Percentiles rank a stretch among this genome's conserved stretches.
These are phyloP conservation scores for Coleophoma cylindrospora DNA, from an alignment of 2,329 filamentous ascomycete species.

Conservation along the genomic window DNA sequence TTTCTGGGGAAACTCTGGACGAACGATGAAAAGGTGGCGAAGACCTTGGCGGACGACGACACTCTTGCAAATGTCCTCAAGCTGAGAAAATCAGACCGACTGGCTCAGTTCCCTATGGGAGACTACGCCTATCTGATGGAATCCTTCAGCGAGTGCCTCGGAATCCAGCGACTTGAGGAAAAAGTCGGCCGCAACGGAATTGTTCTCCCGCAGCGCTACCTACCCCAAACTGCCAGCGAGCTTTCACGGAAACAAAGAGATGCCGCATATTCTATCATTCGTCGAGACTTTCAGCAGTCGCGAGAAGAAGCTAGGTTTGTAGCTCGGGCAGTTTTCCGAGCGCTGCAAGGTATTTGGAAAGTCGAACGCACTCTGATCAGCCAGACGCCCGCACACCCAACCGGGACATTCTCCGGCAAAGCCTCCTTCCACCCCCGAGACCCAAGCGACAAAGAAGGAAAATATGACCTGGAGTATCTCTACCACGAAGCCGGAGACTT, in stretches of 20 bases:
- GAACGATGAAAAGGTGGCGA: slow-evolving; percentile 13
- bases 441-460: slow-evolving; percentile 41
- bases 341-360: slow-evolving; percentile 65
- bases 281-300: slow-evolving; percentile 13
- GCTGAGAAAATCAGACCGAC: slow-evolving; percentile 24
- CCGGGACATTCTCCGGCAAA: slow-evolving; percentile 59
- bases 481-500: slow-evolving; percentile 67
- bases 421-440: slow-evolving; percentile 59
- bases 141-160: slow-evolving; percentile 56
- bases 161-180: slow-evolving; percentile 34
- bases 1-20: slow-evolving; percentile 60
- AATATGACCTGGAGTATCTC: slow-evolving; percentile 49
- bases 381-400: slow-evolving; percentile 51
- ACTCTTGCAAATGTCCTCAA: slow-evolving; percentile 19
- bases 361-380: slow-evolving; percentile 53
- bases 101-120: slow-evolving; percentile 75
- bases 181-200: slow-evolving; percentile 24
- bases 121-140: slow-evolving; percentile 77
- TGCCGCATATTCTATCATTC: slow-evolving; percentile 31
- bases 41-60: slow-evolving; percentile 17
- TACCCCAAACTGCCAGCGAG: slow-evolving; percentile 21
- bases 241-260: slow-evolving; percentile 43
- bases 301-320: slow-evolving; percentile 42
- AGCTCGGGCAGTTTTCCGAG: slow-evolving; percentile 63
- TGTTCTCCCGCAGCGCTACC: not conserved